Evolutionary conservation across 352 stramenopile species (phyloP).

Genomic region (Pythium rishiriense): DNA sequence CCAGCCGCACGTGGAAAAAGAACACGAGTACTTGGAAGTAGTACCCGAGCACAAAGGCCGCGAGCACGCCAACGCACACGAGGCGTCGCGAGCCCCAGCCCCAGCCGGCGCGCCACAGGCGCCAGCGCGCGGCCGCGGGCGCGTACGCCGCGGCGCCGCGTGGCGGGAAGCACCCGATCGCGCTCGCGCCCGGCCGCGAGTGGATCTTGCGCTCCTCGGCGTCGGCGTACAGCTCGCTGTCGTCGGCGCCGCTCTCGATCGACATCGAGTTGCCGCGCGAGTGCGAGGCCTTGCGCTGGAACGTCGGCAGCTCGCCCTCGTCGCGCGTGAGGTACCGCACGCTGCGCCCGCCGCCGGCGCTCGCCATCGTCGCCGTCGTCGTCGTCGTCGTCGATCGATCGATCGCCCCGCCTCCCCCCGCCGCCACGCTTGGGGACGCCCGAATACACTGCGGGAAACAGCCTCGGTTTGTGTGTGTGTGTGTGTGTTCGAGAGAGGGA

Average conservation of each 20-base stretch:
- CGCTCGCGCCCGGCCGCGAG: conserved; percentile 3
- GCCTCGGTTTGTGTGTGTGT: neutral
- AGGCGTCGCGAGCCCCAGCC: conserved; percentile 19
- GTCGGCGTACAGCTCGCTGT: conserved; percentile 22
- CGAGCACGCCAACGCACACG: conserved; percentile 18
- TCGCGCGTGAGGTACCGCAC: conserved; percentile 26
- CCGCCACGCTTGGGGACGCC: no score
- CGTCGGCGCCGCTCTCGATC: conserved; percentile 26
- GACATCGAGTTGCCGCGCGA: conserved; percentile 26
- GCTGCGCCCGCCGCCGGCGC: conserved; percentile 4
- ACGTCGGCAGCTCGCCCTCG: conserved; percentile 26
- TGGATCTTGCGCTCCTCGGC: conserved; percentile 27
- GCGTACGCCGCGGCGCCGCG: conserved; percentile 5
- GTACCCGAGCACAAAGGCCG: conserved; percentile 57
- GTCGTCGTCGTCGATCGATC: neutral
- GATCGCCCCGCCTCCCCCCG: no score
- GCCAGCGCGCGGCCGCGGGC: neutral
- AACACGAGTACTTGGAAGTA: conserved; percentile 72
- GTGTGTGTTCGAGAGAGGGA: neutral
- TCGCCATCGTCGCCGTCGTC: conserved; percentile 2
- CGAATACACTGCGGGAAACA: neutral
- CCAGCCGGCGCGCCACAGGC: conserved; percentile 9
- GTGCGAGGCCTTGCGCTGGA: conserved; percentile 27
- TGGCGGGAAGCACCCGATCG: conserved; percentile 11
- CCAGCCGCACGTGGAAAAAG: conserved; percentile 60